Conservation (phyloP, 805 yeast species). For the Suhomyces sp. region DNA sequence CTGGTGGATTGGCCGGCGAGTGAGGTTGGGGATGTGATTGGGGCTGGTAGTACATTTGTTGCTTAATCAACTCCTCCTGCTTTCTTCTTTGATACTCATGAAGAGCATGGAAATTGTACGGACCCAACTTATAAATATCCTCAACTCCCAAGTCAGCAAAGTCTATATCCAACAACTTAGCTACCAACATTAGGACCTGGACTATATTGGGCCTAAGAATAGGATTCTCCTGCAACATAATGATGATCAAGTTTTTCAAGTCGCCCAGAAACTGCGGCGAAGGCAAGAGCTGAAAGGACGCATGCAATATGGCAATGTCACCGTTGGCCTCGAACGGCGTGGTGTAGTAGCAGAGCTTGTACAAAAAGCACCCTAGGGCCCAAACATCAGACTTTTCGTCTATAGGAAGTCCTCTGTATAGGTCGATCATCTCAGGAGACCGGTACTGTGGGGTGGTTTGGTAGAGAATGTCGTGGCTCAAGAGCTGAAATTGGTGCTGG, state of each 20-base stretch:
- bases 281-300: constrained; percentile 73
- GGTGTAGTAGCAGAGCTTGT: constrained; percentile 85
- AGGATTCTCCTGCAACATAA: constrained; percentile 83
- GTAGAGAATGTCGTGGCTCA: constrained; percentile 79
- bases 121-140: constrained; percentile 51
- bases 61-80: constrained; percentile 32
- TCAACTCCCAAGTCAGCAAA: constrained; percentile 28
- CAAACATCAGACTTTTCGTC: constrained; percentile 93
- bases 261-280: constrained; percentile 68
- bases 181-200: constrained; percentile 69
- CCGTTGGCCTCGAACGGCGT: constrained; percentile 93
- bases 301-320: constrained; percentile 82
- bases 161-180: constrained; percentile 45
- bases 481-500: constrained; percentile 66
- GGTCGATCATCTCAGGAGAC: constrained; percentile 93
- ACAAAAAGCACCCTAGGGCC: constrained; percentile 93
- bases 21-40: constrained; percentile 3
- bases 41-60: constrained; percentile 41
- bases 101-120: constrained; percentile 56
- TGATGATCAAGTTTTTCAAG: constrained; percentile 69
- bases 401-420: constrained; percentile 76
- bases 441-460: constrained; percentile 97
- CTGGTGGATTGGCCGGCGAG: not conserved
- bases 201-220: constrained; percentile 79
- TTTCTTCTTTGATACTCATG: constrained; percentile 46